Evolutionary conservation across 2,329 filamentous ascomycete species (phyloP), one percentile per base, ranked within the genome.

Genomic region (Fusarium tjaetaba): DNA sequence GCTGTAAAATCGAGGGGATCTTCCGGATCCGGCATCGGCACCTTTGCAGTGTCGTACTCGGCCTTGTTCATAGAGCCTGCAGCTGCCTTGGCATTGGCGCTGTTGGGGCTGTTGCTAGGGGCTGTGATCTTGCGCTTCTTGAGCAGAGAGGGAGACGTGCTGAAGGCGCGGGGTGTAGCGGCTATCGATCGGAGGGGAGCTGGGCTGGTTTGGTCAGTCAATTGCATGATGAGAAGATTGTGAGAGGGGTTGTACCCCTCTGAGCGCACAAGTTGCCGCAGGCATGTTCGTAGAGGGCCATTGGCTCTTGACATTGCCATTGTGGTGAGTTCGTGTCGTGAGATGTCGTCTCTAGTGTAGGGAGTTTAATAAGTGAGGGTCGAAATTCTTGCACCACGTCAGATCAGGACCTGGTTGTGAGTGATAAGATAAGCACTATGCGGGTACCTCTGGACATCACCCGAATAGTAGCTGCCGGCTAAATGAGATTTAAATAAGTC

Each of bases 1-100:
- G 87, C 82, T 61, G 83, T 81, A 73, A 88, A 84, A 81, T 88
- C 82, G 77, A 86, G 84, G 18, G 86, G 86, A 42, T 88, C 82
- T 30, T 83, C 79, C 9, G 82, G 79, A 76, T 82, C 77, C 24
- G 85, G 78, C 26, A 80, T 73, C 45, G 74, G 63, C 48, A 61
- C 72, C 48, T 75, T 73, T 20, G 74, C 61, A 26, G 75, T 71
- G 20, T 78, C 66, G 28, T 76, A 62, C 34, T 73, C 69, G 43
- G 71, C 71, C 58, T 75, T 58, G 38, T 74, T 46, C 45, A 74
- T 32, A 11, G 78, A 34, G 34, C 73, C 57, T 28, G 76, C 49
- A 49, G 73, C 61, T 11, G 63, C 67, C 59, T 72, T 68, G 48
- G 71, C 65, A 42, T 67, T 71, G 28, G 65, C 48, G 43, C 68